Evolutionary conservation across 2,329 filamentous ascomycete species (phyloP).

Genomic region (Ophiostoma ulmi): DNA sequence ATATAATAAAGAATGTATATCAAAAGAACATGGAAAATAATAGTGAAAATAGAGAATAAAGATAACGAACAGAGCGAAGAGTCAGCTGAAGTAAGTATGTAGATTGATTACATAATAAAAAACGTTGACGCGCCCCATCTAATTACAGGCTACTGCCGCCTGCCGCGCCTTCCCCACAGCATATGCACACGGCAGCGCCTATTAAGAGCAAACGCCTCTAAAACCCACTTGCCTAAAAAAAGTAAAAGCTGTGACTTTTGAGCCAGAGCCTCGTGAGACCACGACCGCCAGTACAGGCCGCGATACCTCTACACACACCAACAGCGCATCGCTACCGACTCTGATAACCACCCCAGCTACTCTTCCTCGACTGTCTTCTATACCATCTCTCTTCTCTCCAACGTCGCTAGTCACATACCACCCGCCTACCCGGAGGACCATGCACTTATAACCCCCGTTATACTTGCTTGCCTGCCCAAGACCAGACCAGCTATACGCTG

Average conservation of each 20-base stretch:
- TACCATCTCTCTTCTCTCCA: background rate
- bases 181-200: background rate
- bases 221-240: background rate
- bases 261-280: background rate
- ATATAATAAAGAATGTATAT: background rate
- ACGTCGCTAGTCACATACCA: background rate
- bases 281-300: background rate
- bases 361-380: background rate
- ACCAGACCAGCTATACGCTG: constrained; percentile 3
- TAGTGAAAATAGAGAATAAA: background rate
- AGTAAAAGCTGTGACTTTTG: background rate
- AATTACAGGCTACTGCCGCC: constrained; percentile 8
- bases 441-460: background rate
- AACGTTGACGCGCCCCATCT: background rate
- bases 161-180: constrained; percentile 9
- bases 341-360: background rate
- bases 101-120: background rate
- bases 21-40: background rate
- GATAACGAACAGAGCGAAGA: too few relatives aligned
- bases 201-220: constrained; percentile 3
- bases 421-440: background rate
- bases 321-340: background rate
- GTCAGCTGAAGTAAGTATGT: too few relatives aligned
- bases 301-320: background rate
- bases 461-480: background rate